Conservation (phyloP, 108 stramenopile genomes). For the Nannochloropsis gaditana region DNA sequence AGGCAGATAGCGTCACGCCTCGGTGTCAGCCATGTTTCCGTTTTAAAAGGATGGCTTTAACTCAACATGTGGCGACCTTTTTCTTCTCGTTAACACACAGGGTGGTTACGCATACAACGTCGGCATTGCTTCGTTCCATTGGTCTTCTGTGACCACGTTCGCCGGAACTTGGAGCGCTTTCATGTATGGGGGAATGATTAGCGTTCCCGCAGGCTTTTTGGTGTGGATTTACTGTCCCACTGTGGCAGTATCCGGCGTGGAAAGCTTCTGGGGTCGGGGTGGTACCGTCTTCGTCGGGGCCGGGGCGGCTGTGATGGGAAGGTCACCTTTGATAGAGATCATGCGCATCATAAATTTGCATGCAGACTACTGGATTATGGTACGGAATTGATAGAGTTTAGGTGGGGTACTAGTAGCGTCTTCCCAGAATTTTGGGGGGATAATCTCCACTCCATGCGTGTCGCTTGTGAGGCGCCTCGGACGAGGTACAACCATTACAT, state of each 20-base stretch:
- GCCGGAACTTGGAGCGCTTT: background rate
- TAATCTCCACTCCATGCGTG: too few relatives aligned
- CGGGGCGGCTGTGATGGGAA: background rate
- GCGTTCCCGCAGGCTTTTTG: background rate
- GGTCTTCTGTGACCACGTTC: background rate
- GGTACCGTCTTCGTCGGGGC: background rate
- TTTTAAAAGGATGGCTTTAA: too few relatives aligned
- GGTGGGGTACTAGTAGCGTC: too few relatives aligned
- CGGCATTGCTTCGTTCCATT: background rate
- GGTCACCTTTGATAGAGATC: background rate
- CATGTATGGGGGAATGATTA: background rate
- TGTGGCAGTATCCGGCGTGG: background rate
- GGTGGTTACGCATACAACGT: conserved; percentile 5
- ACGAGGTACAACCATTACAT: too few relatives aligned
- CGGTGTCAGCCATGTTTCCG: too few relatives aligned
- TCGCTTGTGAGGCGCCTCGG: too few relatives aligned
- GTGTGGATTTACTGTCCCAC: background rate
- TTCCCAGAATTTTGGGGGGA: too few relatives aligned
- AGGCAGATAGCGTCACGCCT: too few relatives aligned
- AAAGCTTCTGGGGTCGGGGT: background rate
- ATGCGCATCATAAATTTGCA: background rate
- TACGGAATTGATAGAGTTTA: background rate
- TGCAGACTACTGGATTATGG: conserved; percentile 2
- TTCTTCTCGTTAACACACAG: background rate
- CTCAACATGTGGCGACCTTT: too few relatives aligned